Evolutionary conservation across 345 rosid genomes (phyloP).

Genomic region (Xanthoceras sorbifolium): DNA sequence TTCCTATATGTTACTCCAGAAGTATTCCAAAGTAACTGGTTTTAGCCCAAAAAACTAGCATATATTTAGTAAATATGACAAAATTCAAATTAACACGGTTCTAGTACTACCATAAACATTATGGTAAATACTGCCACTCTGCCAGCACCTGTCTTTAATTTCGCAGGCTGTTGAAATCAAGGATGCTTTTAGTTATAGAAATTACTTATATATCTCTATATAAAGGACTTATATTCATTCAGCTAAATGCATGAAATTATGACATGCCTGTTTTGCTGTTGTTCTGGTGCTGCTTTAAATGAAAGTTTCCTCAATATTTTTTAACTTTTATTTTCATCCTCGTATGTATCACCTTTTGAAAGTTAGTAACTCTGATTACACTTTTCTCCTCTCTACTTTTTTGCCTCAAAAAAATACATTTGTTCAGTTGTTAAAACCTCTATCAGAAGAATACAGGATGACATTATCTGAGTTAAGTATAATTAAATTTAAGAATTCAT

Average conservation of each 20-base stretch:
- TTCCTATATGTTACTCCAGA: not conserved
- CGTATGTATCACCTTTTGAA: not conserved
- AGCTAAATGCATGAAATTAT: not conserved
- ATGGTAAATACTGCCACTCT: not conserved
- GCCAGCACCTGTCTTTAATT: not conserved
- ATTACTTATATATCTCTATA: not conserved
- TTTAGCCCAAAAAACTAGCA: not conserved
- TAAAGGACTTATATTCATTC: not conserved
- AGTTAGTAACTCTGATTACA: not conserved
- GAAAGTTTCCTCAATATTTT: not conserved
- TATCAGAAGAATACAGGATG: not conserved
- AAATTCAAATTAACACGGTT: not conserved
- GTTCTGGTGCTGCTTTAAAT: not conserved
- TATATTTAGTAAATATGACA: not conserved
- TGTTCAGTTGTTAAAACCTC: not conserved
- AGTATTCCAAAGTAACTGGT: not conserved
- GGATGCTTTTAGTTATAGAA: not conserved
- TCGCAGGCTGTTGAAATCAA: not conserved
- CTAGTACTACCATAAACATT: not conserved
- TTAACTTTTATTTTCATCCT: slow-evolving; percentile 3
- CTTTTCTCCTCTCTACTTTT: not conserved
- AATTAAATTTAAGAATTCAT: not conserved
- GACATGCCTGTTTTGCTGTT: not conserved
- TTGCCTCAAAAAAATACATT: not conserved
- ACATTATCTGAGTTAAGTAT: not conserved